Base-by-base conservation (phyloP, 2,329 filamentous ascomycete genomes). In the Phyllosticta paracitricarpa region DNA sequence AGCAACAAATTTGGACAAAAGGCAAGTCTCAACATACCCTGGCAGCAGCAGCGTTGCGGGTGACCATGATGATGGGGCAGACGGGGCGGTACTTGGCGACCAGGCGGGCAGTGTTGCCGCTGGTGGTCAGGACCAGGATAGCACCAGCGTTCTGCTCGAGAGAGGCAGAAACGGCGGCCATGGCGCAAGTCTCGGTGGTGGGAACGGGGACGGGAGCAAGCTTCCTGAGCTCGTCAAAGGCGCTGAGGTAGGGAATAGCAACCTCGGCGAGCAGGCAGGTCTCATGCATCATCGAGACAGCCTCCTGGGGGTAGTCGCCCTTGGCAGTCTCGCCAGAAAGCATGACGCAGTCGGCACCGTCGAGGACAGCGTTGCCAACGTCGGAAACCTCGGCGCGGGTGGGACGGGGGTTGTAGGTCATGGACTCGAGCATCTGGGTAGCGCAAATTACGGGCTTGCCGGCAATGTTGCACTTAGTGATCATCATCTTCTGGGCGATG, bases 401-500 rank as follows among this genome's bases (percentile, higher is more conserved):
- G 58, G 94, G 94, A 65, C 94, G 90, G 68, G 94, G 94, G 83
- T 99, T 99, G 84, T 96, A 97, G 78, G 96, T 99, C 94, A 99
- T 99, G 68, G 91, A 96, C 85, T 99, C 94, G 69, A 99, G 85
- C 94, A 99, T 99, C 83, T 99, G 94, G 51, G 94, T 99, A 63
- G 94, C 94, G 79, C 93, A 97, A 76, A 99, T 97, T 76, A 93
- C 92, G 68, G 94, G 94, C 85, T 99, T 99, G 78, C 94, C 94
- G 69, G 91, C 92, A 74, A 97, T 87, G 83, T 99, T 99, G 86
- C 94, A 99, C 87, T 97, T 97, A 79, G 94, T 92, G 78, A 99
- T 99, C 85, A 99, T 92, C 90, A 99, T 99, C 89, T 99, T 99
- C 84, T 99, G 94, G 62, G 94, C 94, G 69, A 96, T 91, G 79